Base-by-base conservation (phyloP, 2,329 filamentous ascomycete genomes). In the Clarireedia monteithiana region DNA sequence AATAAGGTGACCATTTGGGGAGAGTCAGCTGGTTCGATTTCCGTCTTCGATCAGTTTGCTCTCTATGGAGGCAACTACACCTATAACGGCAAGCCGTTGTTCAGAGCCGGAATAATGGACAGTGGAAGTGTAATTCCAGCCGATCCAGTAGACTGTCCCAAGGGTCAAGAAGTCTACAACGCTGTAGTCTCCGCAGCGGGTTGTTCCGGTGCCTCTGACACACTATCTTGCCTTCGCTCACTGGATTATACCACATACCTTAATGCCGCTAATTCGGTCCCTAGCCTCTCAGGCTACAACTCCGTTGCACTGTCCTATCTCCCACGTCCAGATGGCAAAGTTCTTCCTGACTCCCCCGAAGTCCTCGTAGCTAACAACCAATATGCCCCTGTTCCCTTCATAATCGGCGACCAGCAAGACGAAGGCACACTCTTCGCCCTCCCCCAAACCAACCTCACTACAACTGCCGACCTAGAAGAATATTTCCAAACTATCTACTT, bases 41-140 rank as follows among this genome's bases (percentile, higher is more conserved):
- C 86, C 0, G 86, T 89, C 1, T 79, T 86, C 50, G 81, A 91
- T 64, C 89, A 92, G 63, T 89, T 90, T 80, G 73, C 82, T 1
- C 73, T 91, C 9, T 90, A 88, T 62, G 79, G 82, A 38, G 88
- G 89, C 6, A 75, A 92, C 68, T 81, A 82, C 67, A 84, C 75
- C 0, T 91, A 91, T 73, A 89, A 91, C 2, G 86, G 84, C 52
- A 83, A 86, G 63, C 75, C 83, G 1, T 76, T 94, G 0, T 92
- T 94, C 78, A 81, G 85, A 26, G 88, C 75, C 1, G 88, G 76
- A 24, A 91, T 92, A 63, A 91, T 94, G 88, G 81, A 87, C 72
- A 87, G 83, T 2, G 86, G 86, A 2, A 82, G 77, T 56, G 68
- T 85, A 2, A 71, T 81, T 0, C 85, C 85, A 0, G 77, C 84